Conservation (phyloP, 2,329 filamentous ascomycete genomes). For the Fusarium musae region DNA sequence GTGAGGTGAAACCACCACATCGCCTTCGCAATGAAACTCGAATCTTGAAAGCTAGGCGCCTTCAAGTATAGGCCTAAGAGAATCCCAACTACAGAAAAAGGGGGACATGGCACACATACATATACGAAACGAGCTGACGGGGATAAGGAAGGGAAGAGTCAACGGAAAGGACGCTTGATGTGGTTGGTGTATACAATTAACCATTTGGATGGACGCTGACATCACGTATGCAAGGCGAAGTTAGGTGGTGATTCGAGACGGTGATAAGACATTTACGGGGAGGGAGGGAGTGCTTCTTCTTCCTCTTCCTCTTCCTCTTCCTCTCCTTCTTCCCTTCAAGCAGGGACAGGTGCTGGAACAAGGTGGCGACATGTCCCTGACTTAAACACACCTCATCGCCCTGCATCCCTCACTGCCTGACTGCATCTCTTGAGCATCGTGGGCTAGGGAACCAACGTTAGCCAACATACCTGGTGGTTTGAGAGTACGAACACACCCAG, state of each 20-base stretch:
- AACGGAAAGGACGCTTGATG: constrained; percentile 13
- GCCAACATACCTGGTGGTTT: constrained; percentile 11
- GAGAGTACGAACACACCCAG: constrained; percentile 13
- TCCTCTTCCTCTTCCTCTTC: neutral
- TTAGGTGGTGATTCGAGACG: constrained; percentile 30
- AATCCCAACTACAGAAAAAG: constrained; percentile 3
- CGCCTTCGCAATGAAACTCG: constrained; percentile 28
- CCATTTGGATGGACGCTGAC: constrained; percentile 12
- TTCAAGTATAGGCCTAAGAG: constrained; percentile 20
- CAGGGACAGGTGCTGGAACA: constrained; percentile 12
- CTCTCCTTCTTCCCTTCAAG: neutral
- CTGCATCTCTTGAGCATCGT: constrained; percentile 11
- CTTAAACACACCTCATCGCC: constrained; percentile 16
- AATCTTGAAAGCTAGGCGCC: constrained; percentile 36
- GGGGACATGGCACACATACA: constrained; percentile 4
- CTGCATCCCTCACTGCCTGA: constrained; percentile 14
- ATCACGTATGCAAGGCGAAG: constrained; percentile 35
- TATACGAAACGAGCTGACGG: constrained; percentile 17
- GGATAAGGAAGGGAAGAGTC: constrained; percentile 7
- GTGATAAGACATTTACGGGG: constrained; percentile 24
- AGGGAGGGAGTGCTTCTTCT: neutral
- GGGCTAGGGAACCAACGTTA: constrained; percentile 5
- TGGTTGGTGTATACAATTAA: constrained; percentile 21
- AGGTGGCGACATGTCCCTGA: constrained; percentile 21
- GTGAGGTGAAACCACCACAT: constrained; percentile 27